Base-by-base conservation (phyloP, 23 red algal species). In the Gracilaria caudata region DNA sequence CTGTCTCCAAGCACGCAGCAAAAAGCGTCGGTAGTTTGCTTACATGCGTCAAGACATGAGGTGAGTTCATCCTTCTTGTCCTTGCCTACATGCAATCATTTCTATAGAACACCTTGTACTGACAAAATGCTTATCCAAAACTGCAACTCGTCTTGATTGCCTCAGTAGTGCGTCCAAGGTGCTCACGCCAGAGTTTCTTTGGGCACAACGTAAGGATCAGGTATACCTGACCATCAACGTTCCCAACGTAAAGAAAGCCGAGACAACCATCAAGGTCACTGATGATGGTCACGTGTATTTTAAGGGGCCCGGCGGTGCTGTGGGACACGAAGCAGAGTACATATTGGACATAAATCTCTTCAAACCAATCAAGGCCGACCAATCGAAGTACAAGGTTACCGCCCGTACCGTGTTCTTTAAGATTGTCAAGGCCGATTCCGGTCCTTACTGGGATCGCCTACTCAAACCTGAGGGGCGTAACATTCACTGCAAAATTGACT, bases 141-240 rank as follows among this genome's bases (percentile, higher is more conserved):
- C 29, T 66, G 29, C 23, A 1, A 23, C 60, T 17, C 24, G 12
- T 65, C 26, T 32, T 28, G 1, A 7, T 32, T 65, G 14, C 70
- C 4, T 39, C 33, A 0, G 4, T 4, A 75, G 70, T 47, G 70
- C 70, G 32, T 75, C 70, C 13, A 75, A 75, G 38, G 21, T 75
- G 21, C 70, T 75, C 33, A 97, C 86, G 7, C 96, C 96, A 13
- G 96, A 98, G 74, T 98, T 94, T 89, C 82, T 84, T 21, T 98
- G 96, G 96, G 96, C 96, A 21, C 96, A 98, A 75, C 82, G 89
- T 41, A 98, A 98, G 77, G 96, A 94, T 86, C 78, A 88, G 74
- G 51, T 98, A 19, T 98, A 83, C 79, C 71, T 98, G 11, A 98
- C 96, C 24, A 78, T 98, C 36, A 88, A 87, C 49, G 91, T 98